Percentiles rank a stretch among this genome's conserved stretches.
phyloP scores from a whole-genome alignment of 1,284 basidiomycete species.

The Ganoderma boninense region DNA sequence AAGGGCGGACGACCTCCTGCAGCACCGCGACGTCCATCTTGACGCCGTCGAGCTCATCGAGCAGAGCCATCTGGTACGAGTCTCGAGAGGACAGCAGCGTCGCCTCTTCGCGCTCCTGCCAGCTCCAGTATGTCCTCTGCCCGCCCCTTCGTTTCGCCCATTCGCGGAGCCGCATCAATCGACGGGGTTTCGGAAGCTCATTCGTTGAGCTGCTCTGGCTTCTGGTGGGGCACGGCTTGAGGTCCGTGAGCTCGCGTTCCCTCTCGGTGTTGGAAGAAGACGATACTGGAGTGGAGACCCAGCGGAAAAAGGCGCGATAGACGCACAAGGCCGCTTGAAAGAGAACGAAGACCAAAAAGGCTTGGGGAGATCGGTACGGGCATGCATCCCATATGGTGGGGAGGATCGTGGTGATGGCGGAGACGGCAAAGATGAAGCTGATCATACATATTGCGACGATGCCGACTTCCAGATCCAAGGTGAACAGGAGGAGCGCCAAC shows the following conservation, averaged over 20 bases:
- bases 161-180: not conserved
- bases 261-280: not conserved
- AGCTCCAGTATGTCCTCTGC: constrained; percentile 11
- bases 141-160: constrained; percentile 3
- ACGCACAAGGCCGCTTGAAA: not conserved
- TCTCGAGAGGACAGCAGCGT: not conserved
- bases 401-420: constrained; percentile 9
- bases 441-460: constrained; percentile 23
- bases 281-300: not conserved
- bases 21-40: constrained; percentile 17
- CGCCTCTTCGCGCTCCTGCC: constrained; percentile 18
- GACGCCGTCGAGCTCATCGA: constrained; percentile 16
- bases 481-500: constrained; percentile 30
- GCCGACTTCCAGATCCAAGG: constrained; percentile 28
- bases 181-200: not conserved
- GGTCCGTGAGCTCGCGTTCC: not conserved
- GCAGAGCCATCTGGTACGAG: not conserved
- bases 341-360: constrained; percentile 18
- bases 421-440: constrained; percentile 15
- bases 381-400: constrained; percentile 7
- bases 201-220: not conserved
- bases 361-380: constrained; percentile 35
- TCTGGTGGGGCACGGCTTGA: not conserved
- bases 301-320: not conserved
- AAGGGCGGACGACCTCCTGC: constrained; percentile 14